Evolutionary conservation across 495 filamentous ascomycete genomes (phyloP), one percentile per base, ranked within the genome.

Genomic region (Friedmanniomyces endolithicus): DNA sequence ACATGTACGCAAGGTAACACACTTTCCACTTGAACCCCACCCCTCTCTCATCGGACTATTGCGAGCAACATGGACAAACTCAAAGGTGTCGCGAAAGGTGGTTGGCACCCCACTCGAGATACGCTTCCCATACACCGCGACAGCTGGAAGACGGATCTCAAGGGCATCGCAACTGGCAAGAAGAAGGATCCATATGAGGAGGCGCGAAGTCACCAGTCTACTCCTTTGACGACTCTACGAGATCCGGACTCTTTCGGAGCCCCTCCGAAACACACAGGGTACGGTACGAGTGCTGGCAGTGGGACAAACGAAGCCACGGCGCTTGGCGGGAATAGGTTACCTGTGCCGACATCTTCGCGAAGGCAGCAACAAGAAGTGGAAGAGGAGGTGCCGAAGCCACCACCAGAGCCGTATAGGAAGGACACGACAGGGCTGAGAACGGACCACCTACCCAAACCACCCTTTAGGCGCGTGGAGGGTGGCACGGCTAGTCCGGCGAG

Each of bases 231-330:
- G 3, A 74, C 84, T 1, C 74, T 98, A 19, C 83, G 84, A 63
- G 92, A 98, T 67, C 90, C 92, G 1, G 66, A 79, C 0, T 76
- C 82, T 12, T 96, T 98, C 67, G 88, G 78, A 2, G 87, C 90
- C 33, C 90, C 90, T 20, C 90, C 90, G 3, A 94, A 84, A 58
- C 76, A 79, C 57, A 66, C 75, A 62, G 76, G 75, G 40, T 79
- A 75, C 57, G 71, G 81, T 63, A 74, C 77, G 16, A 69, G 68
- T 33, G 43, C 17, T 34, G 14, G 53, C 12, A 39, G 50, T 27
- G 40, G 25, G 2, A 16, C 23, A 9, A 41, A 48, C 50, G 22
- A 40, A 19, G 33, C 39, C 25, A 25, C 47, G 24, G 53, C 49
- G 16, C 20, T 25, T 22, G 53, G 61, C n/a, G 53, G 53, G 9